phyloP scores from a whole-genome alignment of 495 filamentous ascomycete genomes.

The Ascobolus immersus region DNA sequence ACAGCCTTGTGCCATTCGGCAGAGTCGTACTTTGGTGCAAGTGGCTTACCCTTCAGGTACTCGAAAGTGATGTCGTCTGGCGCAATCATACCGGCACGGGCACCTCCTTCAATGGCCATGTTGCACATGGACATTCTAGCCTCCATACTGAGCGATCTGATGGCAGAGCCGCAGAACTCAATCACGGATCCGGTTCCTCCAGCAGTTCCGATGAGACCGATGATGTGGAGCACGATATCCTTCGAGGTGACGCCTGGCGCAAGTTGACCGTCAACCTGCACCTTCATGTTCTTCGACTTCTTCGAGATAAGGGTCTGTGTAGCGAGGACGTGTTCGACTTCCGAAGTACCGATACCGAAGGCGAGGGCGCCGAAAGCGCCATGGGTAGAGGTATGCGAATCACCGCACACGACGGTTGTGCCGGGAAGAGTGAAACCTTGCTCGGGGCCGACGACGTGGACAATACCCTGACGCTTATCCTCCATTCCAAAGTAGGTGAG shows the following conservation, averaged over 20 bases:
- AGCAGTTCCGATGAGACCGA: slow-evolving; percentile 83
- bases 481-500: slow-evolving; percentile 93
- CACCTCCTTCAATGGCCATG: slow-evolving; percentile 97
- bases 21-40: slow-evolving; percentile 61
- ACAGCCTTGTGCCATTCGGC: slow-evolving; percentile 75
- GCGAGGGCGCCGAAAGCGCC: slow-evolving; percentile 88
- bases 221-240: slow-evolving; percentile 82
- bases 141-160: slow-evolving; percentile 75
- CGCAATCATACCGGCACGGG: slow-evolving; percentile 86
- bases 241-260: slow-evolving; percentile 86
- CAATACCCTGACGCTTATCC: slow-evolving; percentile 92
- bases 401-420: slow-evolving; percentile 90
- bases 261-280: slow-evolving; percentile 79
- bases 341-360: slow-evolving; percentile 92
- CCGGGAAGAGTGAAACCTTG: slow-evolving; percentile 96
- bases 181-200: slow-evolving; percentile 88
- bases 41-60: slow-evolving; percentile 70
- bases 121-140: slow-evolving; percentile 98
- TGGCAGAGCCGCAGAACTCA: slow-evolving; percentile 87
- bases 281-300: slow-evolving; percentile 92
- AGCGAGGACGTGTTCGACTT: slow-evolving; percentile 94
- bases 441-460: slow-evolving; percentile 97
- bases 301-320: slow-evolving; percentile 87
- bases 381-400: slow-evolving; percentile 93
- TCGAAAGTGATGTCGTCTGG: slow-evolving; percentile 85